A percentile compares a stretch with the other conserved stretches of the same genome.
Conservation (phyloP, 192 early-diverging fungal species). For the Coemansia sp. region DNA sequence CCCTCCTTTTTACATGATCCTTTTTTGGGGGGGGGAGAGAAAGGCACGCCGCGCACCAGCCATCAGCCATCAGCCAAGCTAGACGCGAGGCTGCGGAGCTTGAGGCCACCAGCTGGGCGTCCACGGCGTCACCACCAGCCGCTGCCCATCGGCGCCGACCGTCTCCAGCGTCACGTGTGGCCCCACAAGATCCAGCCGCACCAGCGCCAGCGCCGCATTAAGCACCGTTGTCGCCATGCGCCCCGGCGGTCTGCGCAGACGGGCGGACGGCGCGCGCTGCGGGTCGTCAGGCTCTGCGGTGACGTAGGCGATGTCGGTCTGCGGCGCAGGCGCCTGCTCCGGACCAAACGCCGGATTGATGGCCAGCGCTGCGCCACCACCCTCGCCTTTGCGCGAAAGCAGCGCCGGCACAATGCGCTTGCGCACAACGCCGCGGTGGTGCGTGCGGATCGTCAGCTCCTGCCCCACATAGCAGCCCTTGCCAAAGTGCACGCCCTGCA, state of each 20-base stretch:
- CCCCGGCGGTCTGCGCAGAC: constrained; percentile 61
- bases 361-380: constrained; percentile 8
- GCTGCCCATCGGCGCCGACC: constrained; percentile 17
- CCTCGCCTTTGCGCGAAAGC: constrained; percentile 14
- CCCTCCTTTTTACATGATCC: constrained; percentile 11
- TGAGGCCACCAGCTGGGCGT: constrained; percentile 48
- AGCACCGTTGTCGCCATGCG: constrained; percentile 63
- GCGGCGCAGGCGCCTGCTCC: constrained; percentile 3
- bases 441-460: constrained; percentile 95
- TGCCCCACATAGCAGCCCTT: constrained; percentile 99
- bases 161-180: constrained; percentile 26
- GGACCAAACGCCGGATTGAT: constrained; percentile 13
- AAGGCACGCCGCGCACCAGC: not conserved
- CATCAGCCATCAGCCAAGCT: not conserved
- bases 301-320: constrained; percentile 47
- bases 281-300: constrained; percentile 16
- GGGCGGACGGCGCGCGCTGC: constrained; percentile 7
- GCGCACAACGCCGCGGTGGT: constrained; percentile 91
- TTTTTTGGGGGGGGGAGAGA: constrained; percentile 19
- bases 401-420: constrained; percentile 87
- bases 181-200: constrained; percentile 76
- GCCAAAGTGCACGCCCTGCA: constrained; percentile 92
- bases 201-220: constrained; percentile 86
- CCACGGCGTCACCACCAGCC: constrained; percentile 39
- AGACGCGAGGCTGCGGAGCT: not conserved